Evolutionary conservation across 1,284 basidiomycete species (phyloP).

Genomic region (Butyriboletus appendiculatus): DNA sequence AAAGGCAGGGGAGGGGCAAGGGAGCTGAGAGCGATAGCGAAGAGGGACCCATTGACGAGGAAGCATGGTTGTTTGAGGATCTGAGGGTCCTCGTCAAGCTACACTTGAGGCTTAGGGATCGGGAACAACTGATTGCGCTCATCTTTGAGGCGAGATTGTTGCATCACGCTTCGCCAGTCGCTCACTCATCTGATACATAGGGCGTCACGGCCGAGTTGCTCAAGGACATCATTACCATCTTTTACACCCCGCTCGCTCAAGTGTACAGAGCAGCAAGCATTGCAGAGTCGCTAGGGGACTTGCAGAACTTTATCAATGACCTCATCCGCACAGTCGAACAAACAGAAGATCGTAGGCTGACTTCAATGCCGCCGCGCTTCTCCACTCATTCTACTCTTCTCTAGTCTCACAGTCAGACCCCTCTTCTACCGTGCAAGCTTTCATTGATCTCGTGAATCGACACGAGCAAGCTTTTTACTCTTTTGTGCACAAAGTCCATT

Average conservation of each 20-base stretch:
- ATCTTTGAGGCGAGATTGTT: constrained; percentile 81
- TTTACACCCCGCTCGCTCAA: constrained; percentile 97
- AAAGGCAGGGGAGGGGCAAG: constrained; percentile 62
- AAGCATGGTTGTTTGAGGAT: constrained; percentile 95
- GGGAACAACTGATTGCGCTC: constrained; percentile 90
- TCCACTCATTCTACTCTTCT: constrained; percentile 8
- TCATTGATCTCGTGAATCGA: constrained; percentile 91
- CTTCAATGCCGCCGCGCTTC: neutral
- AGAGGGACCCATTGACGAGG: constrained; percentile 88
- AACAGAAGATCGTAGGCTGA: constrained; percentile 80
- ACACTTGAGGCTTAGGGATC: constrained; percentile 81
- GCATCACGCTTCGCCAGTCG: neutral
- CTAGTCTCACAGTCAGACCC: constrained; percentile 86
- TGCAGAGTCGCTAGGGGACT: constrained; percentile 87
- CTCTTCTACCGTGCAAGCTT: constrained; percentile 85
- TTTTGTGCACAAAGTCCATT: constrained; percentile 99
- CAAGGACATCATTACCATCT: constrained; percentile 99
- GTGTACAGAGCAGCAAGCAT: constrained; percentile 99
- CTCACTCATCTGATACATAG: constrained; percentile 41
- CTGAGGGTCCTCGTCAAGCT: constrained; percentile 77
- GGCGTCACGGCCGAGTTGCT: constrained; percentile 93
- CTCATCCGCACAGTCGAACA: constrained; percentile 94
- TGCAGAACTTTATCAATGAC: constrained; percentile 96
- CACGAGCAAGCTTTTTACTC: constrained; percentile 96
- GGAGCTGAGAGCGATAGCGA: constrained; percentile 73